Evolutionary conservation across 1,284 basidiomycete genomes (phyloP).

Genomic region (Leccinum pachyderme): DNA sequence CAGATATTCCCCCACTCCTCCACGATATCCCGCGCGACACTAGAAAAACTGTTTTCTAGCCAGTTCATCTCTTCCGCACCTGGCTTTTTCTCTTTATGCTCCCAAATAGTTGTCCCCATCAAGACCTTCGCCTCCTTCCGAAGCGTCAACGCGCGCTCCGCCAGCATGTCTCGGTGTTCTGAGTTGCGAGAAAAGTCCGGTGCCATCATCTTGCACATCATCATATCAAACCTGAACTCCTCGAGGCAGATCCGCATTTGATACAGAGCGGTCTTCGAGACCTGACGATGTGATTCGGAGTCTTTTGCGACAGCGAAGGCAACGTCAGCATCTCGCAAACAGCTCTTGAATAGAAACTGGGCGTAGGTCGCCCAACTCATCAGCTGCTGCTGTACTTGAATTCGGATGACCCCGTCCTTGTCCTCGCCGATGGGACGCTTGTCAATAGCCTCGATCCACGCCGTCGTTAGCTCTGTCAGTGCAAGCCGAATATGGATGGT

Average conservation of each 20-base stretch:
- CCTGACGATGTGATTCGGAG: slow-evolving; percentile 39
- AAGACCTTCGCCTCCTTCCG: neutral
- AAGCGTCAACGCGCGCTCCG: slow-evolving; percentile 5
- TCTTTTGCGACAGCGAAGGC: slow-evolving; percentile 38
- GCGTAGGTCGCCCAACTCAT: slow-evolving; percentile 39
- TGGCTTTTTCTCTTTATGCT: slow-evolving; percentile 17
- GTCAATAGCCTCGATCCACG: slow-evolving; percentile 22
- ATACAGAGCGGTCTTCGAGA: slow-evolving; percentile 38
- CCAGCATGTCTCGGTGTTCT: slow-evolving; percentile 10
- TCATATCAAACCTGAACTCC: slow-evolving; percentile 32
- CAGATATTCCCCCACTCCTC: slow-evolving; percentile 38
- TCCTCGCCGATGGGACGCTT: slow-evolving; percentile 2
- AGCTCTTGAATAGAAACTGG: slow-evolving; percentile 42
- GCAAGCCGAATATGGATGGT: slow-evolving; percentile 44
- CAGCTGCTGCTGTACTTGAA: slow-evolving; percentile 12
- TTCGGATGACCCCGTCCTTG: slow-evolving; percentile 6
- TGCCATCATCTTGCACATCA: slow-evolving; percentile 23
- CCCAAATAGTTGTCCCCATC: slow-evolving; percentile 15
- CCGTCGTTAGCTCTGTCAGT: slow-evolving; percentile 35
- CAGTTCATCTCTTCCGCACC: slow-evolving; percentile 33
- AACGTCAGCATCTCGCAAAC: slow-evolving; percentile 40
- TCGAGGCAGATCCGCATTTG: slow-evolving; percentile 38
- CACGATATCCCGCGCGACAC: slow-evolving; percentile 33
- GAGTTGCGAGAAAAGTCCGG: neutral
- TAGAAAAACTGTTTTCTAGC: slow-evolving; percentile 36